Conservation (phyloP, 345 rosid genomes). For the Syzygium jambos region DNA sequence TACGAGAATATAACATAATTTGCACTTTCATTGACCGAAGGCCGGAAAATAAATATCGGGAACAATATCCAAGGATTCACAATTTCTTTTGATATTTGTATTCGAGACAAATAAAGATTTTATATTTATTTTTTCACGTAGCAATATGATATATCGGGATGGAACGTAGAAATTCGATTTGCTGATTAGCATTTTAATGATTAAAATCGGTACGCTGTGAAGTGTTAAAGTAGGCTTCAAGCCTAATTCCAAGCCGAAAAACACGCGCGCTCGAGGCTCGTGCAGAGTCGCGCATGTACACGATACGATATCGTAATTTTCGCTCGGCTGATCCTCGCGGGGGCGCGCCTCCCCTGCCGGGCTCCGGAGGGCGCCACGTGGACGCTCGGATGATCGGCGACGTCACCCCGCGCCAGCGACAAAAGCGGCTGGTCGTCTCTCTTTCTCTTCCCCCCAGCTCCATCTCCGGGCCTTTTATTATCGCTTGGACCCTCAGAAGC, state of each 20-base stretch:
- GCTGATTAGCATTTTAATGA: too few relatives aligned
- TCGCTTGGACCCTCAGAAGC: constrained; percentile 16
- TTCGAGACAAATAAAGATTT: too few relatives aligned
- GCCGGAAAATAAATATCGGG: not conserved
- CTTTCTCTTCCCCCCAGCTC: not conserved
- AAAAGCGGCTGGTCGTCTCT: constrained; percentile 39
- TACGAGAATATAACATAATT: not conserved
- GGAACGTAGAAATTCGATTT: not conserved
- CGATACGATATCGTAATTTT: not conserved
- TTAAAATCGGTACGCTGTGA: too few relatives aligned
- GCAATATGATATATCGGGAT: not conserved
- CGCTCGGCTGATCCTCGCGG: not conserved
- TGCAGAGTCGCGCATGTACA: not conserved
- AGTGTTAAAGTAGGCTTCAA: too few relatives aligned
- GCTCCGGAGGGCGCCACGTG: constrained; percentile 1
- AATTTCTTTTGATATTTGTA: not conserved
- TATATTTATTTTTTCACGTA: not conserved
- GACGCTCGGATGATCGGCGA: constrained; percentile 1
- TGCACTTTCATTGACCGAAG: not conserved
- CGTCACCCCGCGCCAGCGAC: constrained; percentile 13
- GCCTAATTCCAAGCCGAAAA: not conserved
- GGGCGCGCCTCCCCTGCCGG: not conserved
- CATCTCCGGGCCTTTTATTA: not conserved
- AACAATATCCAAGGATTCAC: not conserved
- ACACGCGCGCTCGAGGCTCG: not conserved